Evolutionary conservation across 169 alveolate species (phyloP).

Genomic region (Plasmodium fragile): DNA sequence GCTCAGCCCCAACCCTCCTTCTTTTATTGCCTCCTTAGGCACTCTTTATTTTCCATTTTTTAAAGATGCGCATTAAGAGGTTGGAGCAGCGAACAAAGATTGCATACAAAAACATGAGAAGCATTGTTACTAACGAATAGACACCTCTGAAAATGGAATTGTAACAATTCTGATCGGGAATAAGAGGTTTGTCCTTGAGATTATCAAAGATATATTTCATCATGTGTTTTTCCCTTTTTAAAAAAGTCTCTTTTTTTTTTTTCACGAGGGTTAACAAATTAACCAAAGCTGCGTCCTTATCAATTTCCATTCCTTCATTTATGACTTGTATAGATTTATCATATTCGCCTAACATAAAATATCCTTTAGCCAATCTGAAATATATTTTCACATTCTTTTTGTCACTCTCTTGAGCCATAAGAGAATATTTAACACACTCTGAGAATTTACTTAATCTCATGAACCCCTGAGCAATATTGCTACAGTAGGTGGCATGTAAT

Average conservation of each 20-base stretch:
- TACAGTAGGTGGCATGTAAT: slow-evolving; percentile 59
- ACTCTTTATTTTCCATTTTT: slow-evolving; percentile 6
- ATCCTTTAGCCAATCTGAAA: slow-evolving; percentile 70
- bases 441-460: slow-evolving; percentile 62
- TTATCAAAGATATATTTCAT: slow-evolving; percentile 65
- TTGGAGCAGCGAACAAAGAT: slow-evolving; percentile 1
- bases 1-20: background rate
- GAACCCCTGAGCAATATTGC: slow-evolving; percentile 74
- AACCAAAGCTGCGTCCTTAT: slow-evolving; percentile 42
- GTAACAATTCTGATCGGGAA: slow-evolving; percentile 2
- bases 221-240: slow-evolving; percentile 68
- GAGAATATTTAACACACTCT: slow-evolving; percentile 70
- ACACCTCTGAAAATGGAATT: slow-evolving; percentile 9
- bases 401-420: slow-evolving; percentile 64
- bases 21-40: background rate
- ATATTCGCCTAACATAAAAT: slow-evolving; percentile 74
- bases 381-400: slow-evolving; percentile 45
- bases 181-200: slow-evolving; percentile 54
- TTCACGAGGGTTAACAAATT: slow-evolving; percentile 50
- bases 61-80: background rate
- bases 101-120: slow-evolving; percentile 16
- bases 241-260: slow-evolving; percentile 44
- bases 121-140: slow-evolving; percentile 15
- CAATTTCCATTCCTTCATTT: slow-evolving; percentile 72
- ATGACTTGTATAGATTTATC: slow-evolving; percentile 48